phyloP scores from a whole-genome alignment of 164 flowering plant genomes.

The Chloranthus sessilifolius region DNA sequence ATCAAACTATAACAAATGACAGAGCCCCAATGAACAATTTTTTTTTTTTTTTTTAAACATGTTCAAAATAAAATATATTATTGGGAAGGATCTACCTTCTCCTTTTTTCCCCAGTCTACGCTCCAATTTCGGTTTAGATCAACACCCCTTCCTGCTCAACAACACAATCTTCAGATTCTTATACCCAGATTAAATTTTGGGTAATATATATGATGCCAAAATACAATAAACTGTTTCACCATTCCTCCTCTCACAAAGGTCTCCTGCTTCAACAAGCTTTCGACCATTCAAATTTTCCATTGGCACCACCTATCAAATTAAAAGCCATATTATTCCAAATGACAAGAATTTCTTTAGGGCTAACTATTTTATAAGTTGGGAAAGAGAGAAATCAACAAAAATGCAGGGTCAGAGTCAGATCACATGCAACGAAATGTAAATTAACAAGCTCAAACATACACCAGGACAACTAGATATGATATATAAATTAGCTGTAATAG shows the following conservation, averaged over 20 bases:
- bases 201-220: not conserved
- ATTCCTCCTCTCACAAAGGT: slow-evolving; percentile 95
- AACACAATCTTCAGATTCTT: slow-evolving; percentile 13
- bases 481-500: too few relatives aligned
- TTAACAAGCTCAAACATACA: too few relatives aligned
- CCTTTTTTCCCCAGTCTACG: slow-evolving; percentile 99
- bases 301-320: slow-evolving; percentile 70
- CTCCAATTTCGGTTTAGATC: slow-evolving; percentile 99
- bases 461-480: too few relatives aligned
- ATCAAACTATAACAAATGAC: too few relatives aligned
- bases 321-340: slow-evolving; percentile 7
- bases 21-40: too few relatives aligned
- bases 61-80: not conserved
- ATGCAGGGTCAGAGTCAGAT: too few relatives aligned
- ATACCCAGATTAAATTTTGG: not conserved
- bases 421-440: not conserved
- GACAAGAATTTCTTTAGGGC: too few relatives aligned
- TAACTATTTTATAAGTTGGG: too few relatives aligned
- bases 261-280: slow-evolving; percentile 89
- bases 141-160: slow-evolving; percentile 89
- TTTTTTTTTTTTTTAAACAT: too few relatives aligned
- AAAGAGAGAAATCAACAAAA: too few relatives aligned
- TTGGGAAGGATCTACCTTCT: slow-evolving; percentile 48
- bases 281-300: slow-evolving; percentile 97
- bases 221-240: slow-evolving; percentile 37